A percentile compares a stretch with the other conserved stretches of the same genome.
Conservation (phyloP, 176 grass and related monocot species). For the Juncus inflexus region DNA sequence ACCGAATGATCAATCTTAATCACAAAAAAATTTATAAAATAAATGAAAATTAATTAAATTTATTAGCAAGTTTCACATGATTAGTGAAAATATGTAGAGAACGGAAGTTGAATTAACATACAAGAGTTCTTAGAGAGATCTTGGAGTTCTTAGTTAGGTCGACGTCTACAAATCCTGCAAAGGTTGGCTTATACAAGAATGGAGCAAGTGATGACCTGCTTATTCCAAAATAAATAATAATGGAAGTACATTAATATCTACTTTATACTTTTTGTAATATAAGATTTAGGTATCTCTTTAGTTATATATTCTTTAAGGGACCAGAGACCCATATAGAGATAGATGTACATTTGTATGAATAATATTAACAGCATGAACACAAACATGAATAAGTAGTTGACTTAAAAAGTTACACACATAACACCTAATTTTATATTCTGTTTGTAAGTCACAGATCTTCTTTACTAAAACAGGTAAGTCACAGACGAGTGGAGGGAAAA, state of each 20-base stretch:
- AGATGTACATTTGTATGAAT: background rate
- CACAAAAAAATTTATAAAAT: background rate
- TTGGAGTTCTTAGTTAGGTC: slow-evolving; percentile 35
- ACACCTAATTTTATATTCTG: slow-evolving; percentile 1
- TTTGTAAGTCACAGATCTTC: background rate
- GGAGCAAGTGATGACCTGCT: slow-evolving; percentile 46
- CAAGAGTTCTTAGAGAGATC: slow-evolving; percentile 58
- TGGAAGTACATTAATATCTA: background rate
- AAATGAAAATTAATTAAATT: background rate
- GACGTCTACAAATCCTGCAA: slow-evolving; percentile 47
- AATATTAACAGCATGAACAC: background rate
- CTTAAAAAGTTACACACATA: background rate
- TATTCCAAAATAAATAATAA: background rate
- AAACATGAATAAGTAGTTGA: slow-evolving; percentile 6
- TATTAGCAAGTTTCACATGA: background rate
- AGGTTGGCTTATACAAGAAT: slow-evolving; percentile 51
- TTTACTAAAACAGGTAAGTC: slow-evolving; percentile 1
- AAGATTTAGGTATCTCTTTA: too few relatives aligned
- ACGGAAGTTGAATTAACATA: background rate
- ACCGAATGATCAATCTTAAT: slow-evolving; percentile 59
- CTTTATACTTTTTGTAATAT: too few relatives aligned
- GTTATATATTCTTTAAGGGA: too few relatives aligned
- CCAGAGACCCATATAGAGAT: too few relatives aligned
- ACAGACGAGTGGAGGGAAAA: slow-evolving; percentile 2
- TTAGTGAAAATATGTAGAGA: background rate